Base-by-base conservation (phyloP, 805 yeast species). In the Saturnispora bothae region DNA sequence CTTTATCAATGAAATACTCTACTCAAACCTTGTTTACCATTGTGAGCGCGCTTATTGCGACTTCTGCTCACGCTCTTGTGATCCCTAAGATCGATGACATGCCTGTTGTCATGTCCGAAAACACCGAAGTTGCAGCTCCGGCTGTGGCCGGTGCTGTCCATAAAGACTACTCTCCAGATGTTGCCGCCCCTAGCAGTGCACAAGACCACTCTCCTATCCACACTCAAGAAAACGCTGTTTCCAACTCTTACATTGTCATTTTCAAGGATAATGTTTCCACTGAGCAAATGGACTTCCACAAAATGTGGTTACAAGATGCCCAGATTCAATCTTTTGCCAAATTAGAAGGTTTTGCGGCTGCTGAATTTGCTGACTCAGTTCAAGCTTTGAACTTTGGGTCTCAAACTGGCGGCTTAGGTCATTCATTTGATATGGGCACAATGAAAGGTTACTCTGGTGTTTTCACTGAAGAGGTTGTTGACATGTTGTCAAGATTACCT, bases 371-470 rank as follows among this genome's bases (percentile, higher is more conserved):
- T 30, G 53, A 55, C 16, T 39, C 54, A 13, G 41, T 54, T 29
- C 46, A 53, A 13, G 48, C 54, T 20, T 18, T 39, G 22, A 45
- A 48, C 10, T 39, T 44, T 16, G 34, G 33, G 2, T 21, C 36
- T 4, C 15, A 31, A 10, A 23, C 56, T 19, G 79, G 79, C 48
- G 83, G 83, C 49, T 64, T 77, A 45, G 56, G 68, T 41, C 81
- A 77, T 55, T 53, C 67, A 18, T 84, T 82, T 65, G 56, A 70
- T 53, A 67, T 85, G 47, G 76, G 66, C 42, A 66, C 67, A 41
- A 61, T 84, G 55, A 63, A 65, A 43, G 98, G 97, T 48, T 89
- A 88, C 67, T 66, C 88, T 37, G 98, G 96, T 43, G 71, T 68
- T 60, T 85, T 92, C 68, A 71, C 83, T 48, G 78, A 77, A 36